phyloP scores from a whole-genome alignment of 768 basidiomycete genomes.

The Chalciporus sphaerocephalus region DNA sequence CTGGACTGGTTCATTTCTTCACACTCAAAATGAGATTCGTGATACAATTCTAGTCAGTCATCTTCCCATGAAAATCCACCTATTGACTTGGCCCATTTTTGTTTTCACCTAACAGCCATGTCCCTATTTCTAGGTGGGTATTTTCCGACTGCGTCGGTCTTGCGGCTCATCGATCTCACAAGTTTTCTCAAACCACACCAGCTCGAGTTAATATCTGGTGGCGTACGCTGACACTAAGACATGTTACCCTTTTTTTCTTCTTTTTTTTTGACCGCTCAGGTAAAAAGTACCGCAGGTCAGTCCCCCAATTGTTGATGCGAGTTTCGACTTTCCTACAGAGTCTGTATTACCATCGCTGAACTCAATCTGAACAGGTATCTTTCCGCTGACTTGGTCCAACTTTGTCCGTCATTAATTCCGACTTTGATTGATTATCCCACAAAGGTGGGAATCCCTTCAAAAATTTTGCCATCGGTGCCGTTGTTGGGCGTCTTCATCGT shows the following conservation, averaged over 20 bases:
- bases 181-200: conserved; percentile 5
- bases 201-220: neutral
- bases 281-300: conserved; percentile 1
- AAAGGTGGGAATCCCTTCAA: conserved; percentile 17
- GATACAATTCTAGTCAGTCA: no score
- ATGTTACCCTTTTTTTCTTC: conserved; percentile 7
- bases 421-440: conserved; percentile 15
- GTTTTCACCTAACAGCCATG: neutral
- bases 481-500: neutral
- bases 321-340: neutral
- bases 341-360: neutral
- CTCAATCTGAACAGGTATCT: neutral
- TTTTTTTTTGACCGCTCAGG: conserved; percentile 5
- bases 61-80: no score
- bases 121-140: neutral
- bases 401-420: conserved; percentile 1
- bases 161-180: no score
- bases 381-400: conserved; percentile 16
- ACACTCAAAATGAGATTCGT: neutral
- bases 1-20: neutral
- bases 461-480: neutral
- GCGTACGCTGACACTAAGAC: conserved; percentile 8
- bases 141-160: no score
- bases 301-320: conserved; percentile 1
- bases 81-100: no score